These are phyloP conservation scores for Cenchrus americanus DNA, from an alignment of 176 grass and related monocot genomes.

Conservation along the genomic window DNA sequence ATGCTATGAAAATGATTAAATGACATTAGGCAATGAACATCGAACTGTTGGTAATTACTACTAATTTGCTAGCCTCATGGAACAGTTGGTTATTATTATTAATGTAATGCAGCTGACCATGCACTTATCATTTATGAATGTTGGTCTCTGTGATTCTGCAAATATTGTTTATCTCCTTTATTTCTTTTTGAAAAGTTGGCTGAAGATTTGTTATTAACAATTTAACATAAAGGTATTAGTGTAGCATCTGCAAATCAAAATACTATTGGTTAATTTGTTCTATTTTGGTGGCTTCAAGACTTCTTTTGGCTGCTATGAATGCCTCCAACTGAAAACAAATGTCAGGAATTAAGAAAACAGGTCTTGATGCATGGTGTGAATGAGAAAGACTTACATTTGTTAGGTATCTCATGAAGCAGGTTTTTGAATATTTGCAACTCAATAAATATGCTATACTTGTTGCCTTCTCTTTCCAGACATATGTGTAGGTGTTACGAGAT, in stretches of 20 bases:
- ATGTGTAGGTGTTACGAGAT: not conserved
- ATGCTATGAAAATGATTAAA: conserved; percentile 32
- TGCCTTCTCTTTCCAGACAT: not conserved
- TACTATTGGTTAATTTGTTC: not conserved
- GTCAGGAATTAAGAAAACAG: not conserved
- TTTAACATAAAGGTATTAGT: not conserved
- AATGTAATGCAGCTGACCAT: not conserved
- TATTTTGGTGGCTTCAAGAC: not conserved
- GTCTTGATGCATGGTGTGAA: not conserved
- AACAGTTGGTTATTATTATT: conserved; percentile 1
- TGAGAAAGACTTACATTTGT: not conserved
- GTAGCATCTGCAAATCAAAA: conserved; percentile 1
- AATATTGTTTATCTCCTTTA: not conserved
- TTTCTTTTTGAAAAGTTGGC: conserved; percentile 2
- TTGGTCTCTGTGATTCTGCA: not conserved
- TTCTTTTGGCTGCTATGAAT: conserved; percentile 6
- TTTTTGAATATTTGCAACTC: conserved; percentile 10
- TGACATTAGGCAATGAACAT: not conserved
- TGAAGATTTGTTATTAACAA: not conserved
- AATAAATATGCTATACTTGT: not conserved
- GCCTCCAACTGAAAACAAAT: conserved; percentile 15
- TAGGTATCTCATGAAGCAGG: not conserved
- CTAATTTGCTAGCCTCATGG: not conserved
- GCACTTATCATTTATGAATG: not conserved
- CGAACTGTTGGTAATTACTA: conserved; percentile 12